These are phyloP conservation scores for Fistulina hepatica DNA, from an alignment of 1,284 basidiomycete genomes.

Conservation along the genomic window DNA sequence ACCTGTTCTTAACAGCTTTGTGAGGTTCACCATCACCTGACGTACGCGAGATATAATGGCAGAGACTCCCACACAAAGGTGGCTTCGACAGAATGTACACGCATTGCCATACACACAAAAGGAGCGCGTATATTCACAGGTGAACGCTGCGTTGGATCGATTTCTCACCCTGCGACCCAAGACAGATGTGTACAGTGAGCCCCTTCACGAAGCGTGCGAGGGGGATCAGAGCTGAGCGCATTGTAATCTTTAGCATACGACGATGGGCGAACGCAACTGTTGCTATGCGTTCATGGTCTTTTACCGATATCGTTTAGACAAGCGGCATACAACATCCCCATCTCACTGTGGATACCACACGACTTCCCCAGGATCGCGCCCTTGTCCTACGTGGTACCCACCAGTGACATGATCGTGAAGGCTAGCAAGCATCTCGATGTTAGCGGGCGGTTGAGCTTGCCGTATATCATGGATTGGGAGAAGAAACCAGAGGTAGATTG, in stretches of 20 bases:
- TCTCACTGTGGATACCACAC: conserved; percentile 79
- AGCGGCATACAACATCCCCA: conserved; percentile 86
- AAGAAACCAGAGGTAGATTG: conserved; percentile 82
- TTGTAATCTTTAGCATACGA: conserved; percentile 74
- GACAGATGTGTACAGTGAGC: conserved; percentile 85
- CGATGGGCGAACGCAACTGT: conserved; percentile 84
- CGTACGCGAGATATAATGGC: too few relatives aligned
- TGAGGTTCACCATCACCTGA: too few relatives aligned
- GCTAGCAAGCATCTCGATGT: conserved; percentile 71
- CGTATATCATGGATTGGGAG: conserved; percentile 71
- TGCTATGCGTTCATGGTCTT: conserved; percentile 86
- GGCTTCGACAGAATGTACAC: too few relatives aligned
- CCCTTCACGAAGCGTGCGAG: conserved; percentile 3
- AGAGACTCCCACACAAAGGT: too few relatives aligned
- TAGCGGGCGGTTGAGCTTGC: conserved; percentile 63
- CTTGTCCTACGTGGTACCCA: conserved; percentile 92
- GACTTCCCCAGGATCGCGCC: conserved; percentile 79
- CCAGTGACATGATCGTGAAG: conserved; percentile 81
- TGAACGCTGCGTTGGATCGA: conserved; percentile 46
- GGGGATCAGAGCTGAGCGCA: conserved; percentile 5
- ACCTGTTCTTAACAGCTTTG: too few relatives aligned
- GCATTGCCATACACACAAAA: too few relatives aligned
- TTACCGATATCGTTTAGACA: conserved; percentile 77
- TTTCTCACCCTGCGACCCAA: conserved; percentile 71
- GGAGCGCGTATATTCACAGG: too few relatives aligned